A percentile compares a stretch with the other conserved stretches of the same genome.
phyloP scores from a whole-genome alignment of 192 early-diverging fungal genomes.

The Obelidium mucronatum region DNA sequence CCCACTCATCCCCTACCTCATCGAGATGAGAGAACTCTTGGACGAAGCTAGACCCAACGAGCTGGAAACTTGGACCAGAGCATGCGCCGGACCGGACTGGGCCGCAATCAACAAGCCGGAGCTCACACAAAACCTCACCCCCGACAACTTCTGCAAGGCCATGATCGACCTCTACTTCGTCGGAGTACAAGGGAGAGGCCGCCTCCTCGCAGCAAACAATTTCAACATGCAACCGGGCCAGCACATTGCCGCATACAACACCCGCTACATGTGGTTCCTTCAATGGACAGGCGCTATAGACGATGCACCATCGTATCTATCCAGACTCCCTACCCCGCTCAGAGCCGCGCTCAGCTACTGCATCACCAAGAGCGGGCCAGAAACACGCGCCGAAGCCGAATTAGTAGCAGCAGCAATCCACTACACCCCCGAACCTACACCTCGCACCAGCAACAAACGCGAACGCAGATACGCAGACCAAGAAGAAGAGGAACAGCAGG shows the following conservation, averaged over 20 bases:
- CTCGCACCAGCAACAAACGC: background rate
- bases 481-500: background rate
- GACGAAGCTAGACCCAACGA: background rate
- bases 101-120: background rate
- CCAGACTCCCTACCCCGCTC: background rate
- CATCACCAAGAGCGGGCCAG: background rate
- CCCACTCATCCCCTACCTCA: background rate
- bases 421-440: background rate
- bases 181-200: background rate
- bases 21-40: background rate
- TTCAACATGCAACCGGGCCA: background rate
- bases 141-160: background rate
- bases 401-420: background rate
- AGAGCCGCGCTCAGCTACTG: background rate
- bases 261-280: background rate
- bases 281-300: background rate
- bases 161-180: background rate
- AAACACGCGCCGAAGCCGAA: background rate
- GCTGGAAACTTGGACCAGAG: background rate
- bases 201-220: background rate
- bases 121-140: background rate
- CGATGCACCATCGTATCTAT: background rate
- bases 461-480: background rate
- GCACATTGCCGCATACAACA: background rate
- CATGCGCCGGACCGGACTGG: background rate